phyloP scores from a whole-genome alignment of 1,284 basidiomycete genomes.

The Ceratobasidium sp. region DNA sequence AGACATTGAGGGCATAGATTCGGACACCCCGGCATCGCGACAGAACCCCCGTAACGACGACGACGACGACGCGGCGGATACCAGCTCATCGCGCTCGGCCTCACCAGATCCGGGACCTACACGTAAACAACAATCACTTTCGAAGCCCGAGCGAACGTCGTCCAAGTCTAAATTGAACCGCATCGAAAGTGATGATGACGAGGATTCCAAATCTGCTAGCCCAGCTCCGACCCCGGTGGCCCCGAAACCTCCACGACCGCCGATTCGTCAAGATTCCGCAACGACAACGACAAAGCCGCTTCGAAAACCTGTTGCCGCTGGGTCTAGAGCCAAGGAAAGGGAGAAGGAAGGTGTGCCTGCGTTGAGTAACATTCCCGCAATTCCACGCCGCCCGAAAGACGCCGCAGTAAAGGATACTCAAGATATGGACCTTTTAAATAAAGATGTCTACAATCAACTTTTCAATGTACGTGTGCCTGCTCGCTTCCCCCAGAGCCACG shows the following conservation, averaged over 20 bases:
- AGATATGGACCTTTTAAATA: constrained; percentile 42
- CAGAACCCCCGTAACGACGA: not conserved
- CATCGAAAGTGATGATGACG: constrained; percentile 34
- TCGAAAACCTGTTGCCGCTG: constrained; percentile 30
- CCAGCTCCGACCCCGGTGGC: not conserved
- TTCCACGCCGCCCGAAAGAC: constrained; percentile 35
- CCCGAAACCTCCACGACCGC: constrained; percentile 26
- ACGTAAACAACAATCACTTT: constrained; percentile 15
- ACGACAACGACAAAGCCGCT: constrained; percentile 30
- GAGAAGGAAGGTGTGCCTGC: not conserved
- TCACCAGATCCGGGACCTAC: constrained; percentile 8
- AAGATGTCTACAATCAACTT: constrained; percentile 43
- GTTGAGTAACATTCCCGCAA: constrained; percentile 27
- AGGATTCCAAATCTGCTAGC: not conserved
- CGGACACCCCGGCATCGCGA: not conserved
- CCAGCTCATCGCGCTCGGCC: not conserved
- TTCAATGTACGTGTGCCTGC: constrained; percentile 30
- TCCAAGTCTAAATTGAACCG: constrained; percentile 13
- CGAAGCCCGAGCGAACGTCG: not conserved
- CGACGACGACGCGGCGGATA: constrained; percentile 27
- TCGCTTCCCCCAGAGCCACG: not conserved
- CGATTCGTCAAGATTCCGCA: constrained; percentile 9
- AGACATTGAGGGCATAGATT: constrained; percentile 23
- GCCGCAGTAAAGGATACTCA: constrained; percentile 35
- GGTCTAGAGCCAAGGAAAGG: constrained; percentile 22